A percentile compares a stretch with the other conserved stretches of the same genome.
Evolutionary conservation across 2,329 filamentous ascomycete genomes (phyloP).

Genomic region (Talaromyces sp.): DNA sequence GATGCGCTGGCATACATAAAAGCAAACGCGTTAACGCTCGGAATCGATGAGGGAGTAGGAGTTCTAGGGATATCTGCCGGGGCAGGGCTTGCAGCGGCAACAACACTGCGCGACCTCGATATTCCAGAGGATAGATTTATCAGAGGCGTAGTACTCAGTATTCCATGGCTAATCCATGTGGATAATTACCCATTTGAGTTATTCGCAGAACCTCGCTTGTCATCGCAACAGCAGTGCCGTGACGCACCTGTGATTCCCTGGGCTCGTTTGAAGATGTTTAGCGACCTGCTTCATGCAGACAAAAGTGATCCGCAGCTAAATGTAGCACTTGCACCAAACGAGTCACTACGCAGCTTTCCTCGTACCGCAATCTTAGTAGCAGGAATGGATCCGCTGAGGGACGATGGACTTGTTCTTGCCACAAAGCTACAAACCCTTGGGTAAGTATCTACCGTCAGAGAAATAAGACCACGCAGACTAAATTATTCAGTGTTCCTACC

Average conservation of each 20-base stretch:
- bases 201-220: neutral
- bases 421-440: neutral
- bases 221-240: neutral
- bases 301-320: neutral
- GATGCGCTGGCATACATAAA: neutral
- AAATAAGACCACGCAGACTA: neutral
- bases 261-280: constrained; percentile 4
- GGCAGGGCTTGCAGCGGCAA: neutral
- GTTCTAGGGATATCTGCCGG: neutral
- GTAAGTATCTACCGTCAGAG: neutral
- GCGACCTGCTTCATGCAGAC: neutral
- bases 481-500: neutral
- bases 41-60: neutral
- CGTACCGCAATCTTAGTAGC: constrained; percentile 1
- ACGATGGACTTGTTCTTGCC: constrained; percentile 2
- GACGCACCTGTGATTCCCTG: constrained; percentile 4
- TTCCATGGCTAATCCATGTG: neutral
- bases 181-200: neutral
- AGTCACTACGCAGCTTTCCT: neutral
- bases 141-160: neutral
- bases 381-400: constrained; percentile 4
- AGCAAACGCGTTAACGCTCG: neutral
- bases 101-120: neutral
- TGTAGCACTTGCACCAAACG: neutral
- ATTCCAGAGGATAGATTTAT: neutral